Conservation (phyloP, 2,329 filamentous ascomycete genomes). For the Ophiobolus disseminans region DNA sequence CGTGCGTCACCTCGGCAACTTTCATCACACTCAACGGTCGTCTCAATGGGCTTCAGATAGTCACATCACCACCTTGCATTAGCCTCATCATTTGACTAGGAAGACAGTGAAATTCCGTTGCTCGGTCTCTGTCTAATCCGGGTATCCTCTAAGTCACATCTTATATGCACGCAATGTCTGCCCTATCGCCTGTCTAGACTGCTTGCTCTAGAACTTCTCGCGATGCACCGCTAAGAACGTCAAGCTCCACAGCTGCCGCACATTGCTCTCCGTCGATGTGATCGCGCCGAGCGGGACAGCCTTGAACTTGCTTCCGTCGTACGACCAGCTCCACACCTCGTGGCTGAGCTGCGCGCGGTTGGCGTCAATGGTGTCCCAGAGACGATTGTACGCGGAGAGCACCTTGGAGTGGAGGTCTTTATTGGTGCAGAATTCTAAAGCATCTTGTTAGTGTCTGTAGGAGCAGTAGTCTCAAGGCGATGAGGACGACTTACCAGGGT, state of each 20-base stretch:
- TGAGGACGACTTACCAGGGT: conserved; percentile 13
- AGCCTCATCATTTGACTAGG: too few species aligned
- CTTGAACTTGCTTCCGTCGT: conserved; percentile 55
- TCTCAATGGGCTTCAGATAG: too few species aligned
- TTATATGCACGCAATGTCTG: too few species aligned
- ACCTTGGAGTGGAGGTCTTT: conserved; percentile 54
- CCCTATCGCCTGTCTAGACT: too few species aligned
- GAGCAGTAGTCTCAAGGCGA: too few species aligned
- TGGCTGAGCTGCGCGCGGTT: conserved; percentile 61
- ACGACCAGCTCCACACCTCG: conserved; percentile 71
- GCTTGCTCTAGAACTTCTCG: conserved; percentile 39
- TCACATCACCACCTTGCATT: too few species aligned
- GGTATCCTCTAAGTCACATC: too few species aligned
- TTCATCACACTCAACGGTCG: neutral
- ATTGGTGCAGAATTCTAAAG: conserved; percentile 60
- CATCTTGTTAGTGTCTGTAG: conserved; percentile 29
- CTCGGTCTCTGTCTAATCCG: too few species aligned
- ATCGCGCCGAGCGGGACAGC: conserved; percentile 61
- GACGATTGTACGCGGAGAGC: conserved; percentile 61
- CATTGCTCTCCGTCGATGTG: conserved; percentile 60
- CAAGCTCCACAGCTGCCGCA: conserved; percentile 65
- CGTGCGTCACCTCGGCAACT: neutral
- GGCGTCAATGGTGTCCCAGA: conserved; percentile 68
- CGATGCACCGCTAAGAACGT: conserved; percentile 63
- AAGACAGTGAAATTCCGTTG: too few species aligned